Evolutionary conservation across 1,284 basidiomycete species (phyloP).

Genomic region (Exobasidium rhododendri): DNA sequence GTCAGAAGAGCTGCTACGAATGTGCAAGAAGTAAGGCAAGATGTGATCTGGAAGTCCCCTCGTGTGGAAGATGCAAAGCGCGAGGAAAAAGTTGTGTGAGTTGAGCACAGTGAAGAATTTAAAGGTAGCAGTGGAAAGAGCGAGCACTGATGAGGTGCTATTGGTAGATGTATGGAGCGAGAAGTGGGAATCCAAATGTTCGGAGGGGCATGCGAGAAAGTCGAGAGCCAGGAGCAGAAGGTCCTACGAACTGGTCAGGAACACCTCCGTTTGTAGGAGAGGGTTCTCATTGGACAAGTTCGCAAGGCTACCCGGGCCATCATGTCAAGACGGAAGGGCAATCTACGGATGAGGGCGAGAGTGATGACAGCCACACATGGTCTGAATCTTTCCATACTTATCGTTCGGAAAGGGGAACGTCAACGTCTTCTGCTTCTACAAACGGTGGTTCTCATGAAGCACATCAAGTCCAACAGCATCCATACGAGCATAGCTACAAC

Average conservation of each 20-base stretch:
- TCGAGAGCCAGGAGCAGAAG: slow-evolving; percentile 17
- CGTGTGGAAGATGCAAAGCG: slow-evolving; percentile 41
- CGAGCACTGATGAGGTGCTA: not conserved
- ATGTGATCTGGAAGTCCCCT: slow-evolving; percentile 46
- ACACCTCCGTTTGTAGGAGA: slow-evolving; percentile 12
- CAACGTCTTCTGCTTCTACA: not conserved
- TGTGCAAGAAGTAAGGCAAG: slow-evolving; percentile 44
- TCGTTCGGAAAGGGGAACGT: not conserved
- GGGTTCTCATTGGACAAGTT: slow-evolving; percentile 12
- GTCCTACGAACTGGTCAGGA: slow-evolving; percentile 22
- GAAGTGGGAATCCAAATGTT: slow-evolving; percentile 46
- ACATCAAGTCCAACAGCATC: not conserved
- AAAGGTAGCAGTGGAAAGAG: not conserved
- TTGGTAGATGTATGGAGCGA: slow-evolving; percentile 36
- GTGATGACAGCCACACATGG: slow-evolving; percentile 1
- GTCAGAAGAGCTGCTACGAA: slow-evolving; percentile 47
- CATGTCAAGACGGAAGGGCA: slow-evolving; percentile 25
- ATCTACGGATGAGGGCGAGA: slow-evolving; percentile 7
- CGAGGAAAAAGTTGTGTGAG: slow-evolving; percentile 38
- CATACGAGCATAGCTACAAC: not conserved
- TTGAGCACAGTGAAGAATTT: slow-evolving; percentile 6
- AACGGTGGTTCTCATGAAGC: not conserved
- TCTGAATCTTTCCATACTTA: not conserved
- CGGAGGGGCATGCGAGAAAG: slow-evolving; percentile 9
- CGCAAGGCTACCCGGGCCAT: slow-evolving; percentile 14